Conservation (phyloP, 768 basidiomycete species). For the Leucocoprinus sp. region DNA sequence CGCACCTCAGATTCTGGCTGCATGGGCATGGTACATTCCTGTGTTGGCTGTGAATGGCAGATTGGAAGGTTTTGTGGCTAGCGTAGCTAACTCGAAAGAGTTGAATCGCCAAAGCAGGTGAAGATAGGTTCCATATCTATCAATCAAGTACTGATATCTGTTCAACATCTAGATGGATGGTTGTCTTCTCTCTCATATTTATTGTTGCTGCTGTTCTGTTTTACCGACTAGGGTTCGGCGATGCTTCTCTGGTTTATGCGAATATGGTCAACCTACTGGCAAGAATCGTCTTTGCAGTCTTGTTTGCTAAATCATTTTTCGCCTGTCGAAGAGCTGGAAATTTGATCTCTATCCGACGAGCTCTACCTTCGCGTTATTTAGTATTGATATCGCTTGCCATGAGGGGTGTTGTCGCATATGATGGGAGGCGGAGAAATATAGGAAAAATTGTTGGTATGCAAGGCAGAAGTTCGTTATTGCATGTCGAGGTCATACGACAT, state of each 20-base stretch:
- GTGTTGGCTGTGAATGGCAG: conserved; percentile 85
- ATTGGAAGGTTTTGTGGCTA: conserved; percentile 84
- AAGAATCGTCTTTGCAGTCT: conserved; percentile 53
- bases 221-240: conserved; percentile 45
- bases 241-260: conserved; percentile 66
- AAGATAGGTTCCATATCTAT: conserved; percentile 12
- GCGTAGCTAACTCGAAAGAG: conserved; percentile 61
- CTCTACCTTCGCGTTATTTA: conserved; percentile 2
- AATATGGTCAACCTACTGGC: conserved; percentile 62
- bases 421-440: neutral
- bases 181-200: conserved; percentile 65
- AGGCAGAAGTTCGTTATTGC: conserved; percentile 9
- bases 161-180: conserved; percentile 55
- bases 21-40: conserved; percentile 88
- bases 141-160: neutral
- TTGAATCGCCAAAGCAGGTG: conserved; percentile 62
- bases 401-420: neutral
- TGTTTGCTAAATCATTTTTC: conserved; percentile 46
- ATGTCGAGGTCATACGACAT: conserved; percentile 4
- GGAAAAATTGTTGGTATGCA: neutral
- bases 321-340: conserved; percentile 1
- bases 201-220: conserved; percentile 41
- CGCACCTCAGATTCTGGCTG: conserved; percentile 66
- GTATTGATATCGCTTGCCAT: neutral
- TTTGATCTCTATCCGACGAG: neutral